Percentiles rank a stretch among this genome's conserved stretches.
Conservation (phyloP, 1,284 basidiomycete species). For the Retiboletus flavoniger region DNA sequence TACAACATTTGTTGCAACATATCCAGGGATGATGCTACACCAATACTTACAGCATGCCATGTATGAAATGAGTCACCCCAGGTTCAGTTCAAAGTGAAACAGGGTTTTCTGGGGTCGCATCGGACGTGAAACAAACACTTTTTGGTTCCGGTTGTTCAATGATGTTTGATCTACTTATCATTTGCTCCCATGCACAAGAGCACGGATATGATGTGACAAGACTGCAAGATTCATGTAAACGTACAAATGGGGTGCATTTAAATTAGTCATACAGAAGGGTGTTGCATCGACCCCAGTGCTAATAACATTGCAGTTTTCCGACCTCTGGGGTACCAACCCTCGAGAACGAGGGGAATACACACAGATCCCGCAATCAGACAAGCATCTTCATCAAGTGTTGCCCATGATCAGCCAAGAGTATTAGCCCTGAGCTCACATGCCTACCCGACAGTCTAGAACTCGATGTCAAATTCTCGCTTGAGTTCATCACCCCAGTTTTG, state of each 20-base stretch:
- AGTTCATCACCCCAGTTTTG: conserved; percentile 28
- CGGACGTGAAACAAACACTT: conserved; percentile 21
- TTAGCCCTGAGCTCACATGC: conserved; percentile 20
- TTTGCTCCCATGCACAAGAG: conserved; percentile 3
- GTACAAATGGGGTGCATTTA: conserved; percentile 18
- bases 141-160: conserved; percentile 4
- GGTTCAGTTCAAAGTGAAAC: conserved; percentile 20
- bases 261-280: conserved; percentile 17
- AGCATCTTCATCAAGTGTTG: conserved; percentile 4
- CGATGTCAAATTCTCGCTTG: conserved; percentile 33
- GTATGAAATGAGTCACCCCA: background rate
- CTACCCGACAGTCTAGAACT: conserved; percentile 28
- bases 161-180: conserved; percentile 5
- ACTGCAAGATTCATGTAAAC: conserved; percentile 5
- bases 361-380: conserved; percentile 12
- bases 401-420: conserved; percentile 3
- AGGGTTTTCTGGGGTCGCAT: conserved; percentile 9
- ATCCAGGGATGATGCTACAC: conserved; percentile 1
- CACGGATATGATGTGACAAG: conserved; percentile 16
- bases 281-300: conserved; percentile 16
- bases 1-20: conserved; percentile 2
- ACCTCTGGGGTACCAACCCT: conserved; percentile 17
- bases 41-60: background rate
- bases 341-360: conserved; percentile 23
- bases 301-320: conserved; percentile 17